These are phyloP conservation scores for Umbelopsis sp. DNA, from an alignment of 192 early-diverging fungal species.

Conservation along the genomic window DNA sequence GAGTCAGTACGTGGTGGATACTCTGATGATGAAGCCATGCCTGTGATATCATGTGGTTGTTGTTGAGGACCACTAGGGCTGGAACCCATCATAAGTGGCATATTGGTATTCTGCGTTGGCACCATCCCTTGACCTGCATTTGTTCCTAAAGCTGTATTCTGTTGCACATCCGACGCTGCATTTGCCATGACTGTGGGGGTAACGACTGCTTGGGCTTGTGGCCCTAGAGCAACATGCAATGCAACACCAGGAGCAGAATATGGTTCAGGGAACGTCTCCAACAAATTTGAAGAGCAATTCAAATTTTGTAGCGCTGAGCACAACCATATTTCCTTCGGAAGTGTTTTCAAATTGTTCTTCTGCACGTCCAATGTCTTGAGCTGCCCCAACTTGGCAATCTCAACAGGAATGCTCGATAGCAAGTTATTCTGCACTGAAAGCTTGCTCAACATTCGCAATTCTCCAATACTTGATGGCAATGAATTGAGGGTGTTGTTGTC, in stretches of 20 bases:
- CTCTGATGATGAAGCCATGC: not conserved
- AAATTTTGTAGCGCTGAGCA: slow-evolving; percentile 67
- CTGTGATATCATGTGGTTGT: not conserved
- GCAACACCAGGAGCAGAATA: slow-evolving; percentile 43
- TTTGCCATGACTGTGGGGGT: slow-evolving; percentile 50
- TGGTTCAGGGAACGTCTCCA: slow-evolving; percentile 82
- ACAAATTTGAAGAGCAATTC: slow-evolving; percentile 82
- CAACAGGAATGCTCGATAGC: slow-evolving; percentile 67
- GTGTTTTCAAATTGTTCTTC: slow-evolving; percentile 72
- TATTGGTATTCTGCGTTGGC: slow-evolving; percentile 32
- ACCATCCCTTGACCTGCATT: slow-evolving; percentile 48
- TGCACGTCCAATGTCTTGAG: slow-evolving; percentile 71
- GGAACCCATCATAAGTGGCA: slow-evolving; percentile 10
- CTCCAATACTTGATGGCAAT: slow-evolving; percentile 64
- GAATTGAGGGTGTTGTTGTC: slow-evolving; percentile 74
- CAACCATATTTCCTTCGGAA: slow-evolving; percentile 79
- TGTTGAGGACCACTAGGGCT: not conserved
- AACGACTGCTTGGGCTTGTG: slow-evolving; percentile 47
- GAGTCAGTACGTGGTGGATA: too few species aligned
- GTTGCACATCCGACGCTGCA: slow-evolving; percentile 46
- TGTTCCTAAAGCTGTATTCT: slow-evolving; percentile 35
- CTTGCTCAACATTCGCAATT: slow-evolving; percentile 51
- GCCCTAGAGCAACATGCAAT: slow-evolving; percentile 40
- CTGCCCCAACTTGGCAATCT: slow-evolving; percentile 65
- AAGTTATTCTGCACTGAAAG: slow-evolving; percentile 73